Conservation (phyloP, 1,284 basidiomycete species). For the Coniferiporia sulphurascens region DNA sequence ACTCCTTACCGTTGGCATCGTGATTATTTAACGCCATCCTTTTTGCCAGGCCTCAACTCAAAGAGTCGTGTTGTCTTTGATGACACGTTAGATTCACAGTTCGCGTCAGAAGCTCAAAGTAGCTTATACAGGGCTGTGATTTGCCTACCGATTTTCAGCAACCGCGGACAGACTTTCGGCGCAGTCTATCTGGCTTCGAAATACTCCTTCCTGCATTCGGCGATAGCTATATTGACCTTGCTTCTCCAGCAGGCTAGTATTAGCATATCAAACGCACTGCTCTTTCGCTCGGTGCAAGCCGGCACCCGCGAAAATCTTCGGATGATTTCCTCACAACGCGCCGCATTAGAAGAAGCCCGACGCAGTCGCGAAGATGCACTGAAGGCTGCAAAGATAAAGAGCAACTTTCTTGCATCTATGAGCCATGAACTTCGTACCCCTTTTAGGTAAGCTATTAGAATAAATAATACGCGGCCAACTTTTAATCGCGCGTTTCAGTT, state of each 20-base stretch:
- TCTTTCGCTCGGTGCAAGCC: conserved; percentile 66
- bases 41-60: conserved; percentile 50
- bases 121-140: conserved; percentile 55
- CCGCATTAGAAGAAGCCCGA: conserved; percentile 61
- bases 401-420: conserved; percentile 72
- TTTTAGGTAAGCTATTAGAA: conserved; percentile 45
- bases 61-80: conserved; percentile 56
- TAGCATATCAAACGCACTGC: conserved; percentile 64
- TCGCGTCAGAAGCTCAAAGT: conserved; percentile 59
- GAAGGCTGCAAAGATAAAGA: conserved; percentile 72
- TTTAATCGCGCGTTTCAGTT: conserved; percentile 34
- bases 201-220: conserved; percentile 57
- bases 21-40: not conserved
- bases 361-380: conserved; percentile 65
- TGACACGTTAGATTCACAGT: conserved; percentile 59
- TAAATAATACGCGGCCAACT: not conserved
- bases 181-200: conserved; percentile 50
- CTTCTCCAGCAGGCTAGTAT: conserved; percentile 71
- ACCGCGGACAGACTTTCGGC: conserved; percentile 59
- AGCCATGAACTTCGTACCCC: conserved; percentile 68
- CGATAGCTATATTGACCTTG: conserved; percentile 55
- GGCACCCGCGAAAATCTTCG: conserved; percentile 67
- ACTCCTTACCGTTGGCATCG: not conserved
- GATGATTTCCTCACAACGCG: conserved; percentile 64
- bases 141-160: conserved; percentile 66